Evolutionary conservation across 495 filamentous ascomycete genomes (phyloP).

Genomic region (Polyplosphaeria fusca): DNA sequence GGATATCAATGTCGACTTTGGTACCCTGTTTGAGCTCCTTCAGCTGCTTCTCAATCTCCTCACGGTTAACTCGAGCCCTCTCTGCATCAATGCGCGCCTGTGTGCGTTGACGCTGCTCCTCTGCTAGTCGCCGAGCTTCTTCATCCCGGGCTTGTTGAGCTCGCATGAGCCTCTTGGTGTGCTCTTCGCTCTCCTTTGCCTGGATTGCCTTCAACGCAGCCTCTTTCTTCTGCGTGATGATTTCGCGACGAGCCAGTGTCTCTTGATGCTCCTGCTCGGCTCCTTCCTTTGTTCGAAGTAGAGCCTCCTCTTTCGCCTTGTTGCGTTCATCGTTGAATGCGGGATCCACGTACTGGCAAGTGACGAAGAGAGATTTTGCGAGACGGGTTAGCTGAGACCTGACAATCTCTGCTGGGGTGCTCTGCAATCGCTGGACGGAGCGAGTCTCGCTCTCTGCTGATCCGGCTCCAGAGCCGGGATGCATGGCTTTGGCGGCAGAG

Average conservation of each 20-base stretch:
- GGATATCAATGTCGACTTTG: conserved; percentile 68
- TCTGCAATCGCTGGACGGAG: conserved; percentile 91
- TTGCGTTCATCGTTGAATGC: conserved; percentile 74
- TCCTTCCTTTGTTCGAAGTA: conserved; percentile 75
- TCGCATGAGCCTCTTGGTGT: conserved; percentile 74
- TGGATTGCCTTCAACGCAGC: conserved; percentile 79
- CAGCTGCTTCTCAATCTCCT: conserved; percentile 92
- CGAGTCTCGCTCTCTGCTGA: conserved; percentile 83
- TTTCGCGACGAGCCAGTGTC: conserved; percentile 77
- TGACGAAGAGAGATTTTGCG: conserved; percentile 84
- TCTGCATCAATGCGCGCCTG: conserved; percentile 84
- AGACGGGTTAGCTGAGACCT: conserved; percentile 89
- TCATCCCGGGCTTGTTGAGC: conserved; percentile 83
- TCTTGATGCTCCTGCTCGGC: conserved; percentile 88
- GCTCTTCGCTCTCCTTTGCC: conserved; percentile 86
- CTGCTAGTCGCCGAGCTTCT: conserved; percentile 78
- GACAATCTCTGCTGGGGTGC: conserved; percentile 96
- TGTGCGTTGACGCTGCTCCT: conserved; percentile 89
- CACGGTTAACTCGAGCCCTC: conserved; percentile 83
- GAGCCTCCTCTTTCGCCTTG: conserved; percentile 74
- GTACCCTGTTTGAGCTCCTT: conserved; percentile 81
- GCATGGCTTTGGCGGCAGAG: conserved; percentile 89
- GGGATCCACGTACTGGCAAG: conserved; percentile 92
- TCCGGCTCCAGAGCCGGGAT: conserved; percentile 78
- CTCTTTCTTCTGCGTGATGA: conserved; percentile 97